These are phyloP conservation scores for Ramichloridium luteum DNA, from an alignment of 2,329 filamentous ascomycete species.

Conservation along the genomic window DNA sequence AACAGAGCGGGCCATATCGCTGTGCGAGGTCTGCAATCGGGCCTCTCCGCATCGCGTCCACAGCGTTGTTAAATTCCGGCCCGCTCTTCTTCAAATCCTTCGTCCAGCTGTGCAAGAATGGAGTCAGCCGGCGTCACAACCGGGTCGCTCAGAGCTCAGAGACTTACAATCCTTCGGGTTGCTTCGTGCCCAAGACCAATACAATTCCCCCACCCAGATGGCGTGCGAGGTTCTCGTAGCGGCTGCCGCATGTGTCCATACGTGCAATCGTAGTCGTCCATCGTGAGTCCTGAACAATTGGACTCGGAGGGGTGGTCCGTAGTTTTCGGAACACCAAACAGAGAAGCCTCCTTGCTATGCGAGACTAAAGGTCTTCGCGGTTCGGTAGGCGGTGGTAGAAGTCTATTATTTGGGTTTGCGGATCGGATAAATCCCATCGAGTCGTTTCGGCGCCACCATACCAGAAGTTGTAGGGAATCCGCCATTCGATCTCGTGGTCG, in stretches of 20 bases:
- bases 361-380: background rate
- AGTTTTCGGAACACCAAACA: slow-evolving; percentile 1
- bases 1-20: background rate
- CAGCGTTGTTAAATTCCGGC: slow-evolving; percentile 1
- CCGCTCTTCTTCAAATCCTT: background rate
- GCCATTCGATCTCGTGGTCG: slow-evolving; percentile 1
- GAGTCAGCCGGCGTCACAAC: no score
- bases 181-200: slow-evolving; percentile 1
- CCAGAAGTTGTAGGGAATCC: background rate
- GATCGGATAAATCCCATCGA: slow-evolving; percentile 1
- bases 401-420: background rate
- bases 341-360: background rate
- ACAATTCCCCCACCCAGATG: background rate
- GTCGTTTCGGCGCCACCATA: background rate
- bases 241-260: slow-evolving; percentile 1
- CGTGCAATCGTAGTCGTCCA: background rate
- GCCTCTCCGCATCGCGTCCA: background rate
- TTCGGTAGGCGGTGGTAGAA: background rate
- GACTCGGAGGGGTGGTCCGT: background rate
- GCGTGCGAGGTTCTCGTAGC: background rate
- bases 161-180: background rate
- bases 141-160: no score
- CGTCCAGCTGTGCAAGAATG: background rate
- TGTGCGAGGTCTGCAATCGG: background rate
- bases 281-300: background rate